phyloP scores from a whole-genome alignment of 78 protist genomes.

The Guillardia theta region DNA sequence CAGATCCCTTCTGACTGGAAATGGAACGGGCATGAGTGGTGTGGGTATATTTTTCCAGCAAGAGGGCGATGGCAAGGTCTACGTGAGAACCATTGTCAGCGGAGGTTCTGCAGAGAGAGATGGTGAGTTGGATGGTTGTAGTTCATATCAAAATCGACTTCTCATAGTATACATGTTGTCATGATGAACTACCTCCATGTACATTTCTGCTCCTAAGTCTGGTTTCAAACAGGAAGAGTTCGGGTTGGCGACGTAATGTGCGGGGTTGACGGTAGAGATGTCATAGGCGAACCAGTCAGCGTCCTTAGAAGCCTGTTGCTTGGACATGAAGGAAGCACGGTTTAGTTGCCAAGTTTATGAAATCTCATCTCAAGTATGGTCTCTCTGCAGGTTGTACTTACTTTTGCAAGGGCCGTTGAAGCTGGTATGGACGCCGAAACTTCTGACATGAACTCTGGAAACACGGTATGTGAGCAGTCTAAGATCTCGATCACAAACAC shows the following conservation, averaged over 20 bases:
- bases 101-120: slow-evolving; percentile 26
- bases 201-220: too few species aligned
- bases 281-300: background rate
- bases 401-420: slow-evolving; percentile 18
- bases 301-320: slow-evolving; percentile 16
- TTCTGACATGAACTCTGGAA: background rate
- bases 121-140: too few species aligned
- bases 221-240: background rate
- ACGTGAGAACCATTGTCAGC: slow-evolving; percentile 4
- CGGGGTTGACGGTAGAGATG: background rate
- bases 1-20: background rate
- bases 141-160: too few species aligned
- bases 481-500: background rate
- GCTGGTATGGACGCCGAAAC: background rate
- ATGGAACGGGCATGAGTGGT: background rate
- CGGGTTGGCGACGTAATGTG: slow-evolving; percentile 14
- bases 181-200: too few species aligned
- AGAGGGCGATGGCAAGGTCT: background rate
- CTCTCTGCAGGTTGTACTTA: too few species aligned
- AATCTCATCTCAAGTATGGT: too few species aligned
- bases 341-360: too few species aligned
- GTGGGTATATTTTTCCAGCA: slow-evolving; percentile 24
- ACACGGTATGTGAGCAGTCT: background rate
- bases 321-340: background rate
- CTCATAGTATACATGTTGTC: too few species aligned